A percentile compares a stretch with the other conserved stretches of the same genome.
phyloP scores from a whole-genome alignment of 805 yeast genomes.

The Vanderwaltozyma yarrowii region DNA sequence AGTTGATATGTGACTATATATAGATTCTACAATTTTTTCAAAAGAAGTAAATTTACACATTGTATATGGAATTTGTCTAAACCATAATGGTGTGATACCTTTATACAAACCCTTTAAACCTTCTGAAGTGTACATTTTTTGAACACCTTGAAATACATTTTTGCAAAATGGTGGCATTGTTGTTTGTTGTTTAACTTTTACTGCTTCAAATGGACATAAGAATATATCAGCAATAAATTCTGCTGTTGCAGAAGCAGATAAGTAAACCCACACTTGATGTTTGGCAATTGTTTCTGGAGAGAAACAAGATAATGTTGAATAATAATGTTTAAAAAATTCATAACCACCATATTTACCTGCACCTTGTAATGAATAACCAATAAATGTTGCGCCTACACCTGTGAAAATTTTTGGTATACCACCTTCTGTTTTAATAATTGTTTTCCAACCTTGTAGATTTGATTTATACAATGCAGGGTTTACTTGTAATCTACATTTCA shows the following conservation, averaged over 20 bases:
- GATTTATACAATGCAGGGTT: conserved; percentile 61
- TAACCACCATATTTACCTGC: conserved; percentile 96
- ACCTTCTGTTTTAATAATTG: conserved; percentile 68
- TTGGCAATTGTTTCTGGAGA: conserved; percentile 45
- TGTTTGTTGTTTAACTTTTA: conserved; percentile 90
- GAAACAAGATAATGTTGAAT: conserved; percentile 59
- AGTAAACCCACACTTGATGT: conserved; percentile 62
- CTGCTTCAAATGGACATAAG: conserved; percentile 90
- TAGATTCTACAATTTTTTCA: conserved; percentile 78
- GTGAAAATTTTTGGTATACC: conserved; percentile 73
- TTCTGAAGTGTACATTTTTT: conserved; percentile 52
- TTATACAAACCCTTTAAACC: conserved; percentile 73
- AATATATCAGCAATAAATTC: conserved; percentile 87
- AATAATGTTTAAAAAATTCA: conserved; percentile 78
- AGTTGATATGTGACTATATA: conserved; percentile 64
- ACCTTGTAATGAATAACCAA: conserved; percentile 93
- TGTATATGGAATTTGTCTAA: conserved; percentile 96
- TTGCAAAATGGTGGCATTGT: conserved; percentile 77
- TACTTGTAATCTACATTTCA: conserved; percentile 90
- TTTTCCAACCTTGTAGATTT: conserved; percentile 71
- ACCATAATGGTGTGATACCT: conserved; percentile 89
- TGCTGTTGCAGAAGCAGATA: conserved; percentile 86
- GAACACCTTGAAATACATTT: conserved; percentile 55
- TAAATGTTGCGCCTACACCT: conserved; percentile 85
- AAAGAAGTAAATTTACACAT: conserved; percentile 95